phyloP scores from a whole-genome alignment of 1,139 yeast genomes.

The Pichiaceae sp. region DNA sequence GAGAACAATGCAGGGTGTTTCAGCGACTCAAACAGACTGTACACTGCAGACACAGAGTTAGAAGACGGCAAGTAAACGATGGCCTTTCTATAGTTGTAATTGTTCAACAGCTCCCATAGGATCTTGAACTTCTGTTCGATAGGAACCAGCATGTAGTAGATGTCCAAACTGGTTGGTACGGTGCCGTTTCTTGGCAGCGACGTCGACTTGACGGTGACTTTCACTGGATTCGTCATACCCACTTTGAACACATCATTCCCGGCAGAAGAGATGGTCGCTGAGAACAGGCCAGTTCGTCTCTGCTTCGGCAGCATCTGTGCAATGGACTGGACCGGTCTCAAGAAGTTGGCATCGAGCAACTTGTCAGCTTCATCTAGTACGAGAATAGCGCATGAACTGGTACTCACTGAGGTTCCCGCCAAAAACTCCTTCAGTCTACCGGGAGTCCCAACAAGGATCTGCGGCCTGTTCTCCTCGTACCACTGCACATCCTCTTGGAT shows the following conservation, averaged over 20 bases:
- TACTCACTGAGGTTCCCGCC: slow-evolving; percentile 38
- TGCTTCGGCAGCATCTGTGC: slow-evolving; percentile 73
- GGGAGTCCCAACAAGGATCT: slow-evolving; percentile 84
- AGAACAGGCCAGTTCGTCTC: slow-evolving; percentile 85
- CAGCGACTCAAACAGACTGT: slow-evolving; percentile 41
- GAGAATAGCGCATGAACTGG: slow-evolving; percentile 58
- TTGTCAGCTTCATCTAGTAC: slow-evolving; percentile 93
- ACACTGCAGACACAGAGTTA: slow-evolving; percentile 68
- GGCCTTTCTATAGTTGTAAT: slow-evolving; percentile 57
- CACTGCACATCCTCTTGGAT: slow-evolving; percentile 67
- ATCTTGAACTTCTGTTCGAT: slow-evolving; percentile 56
- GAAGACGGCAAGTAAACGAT: slow-evolving; percentile 94
- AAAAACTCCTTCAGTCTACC: slow-evolving; percentile 81
- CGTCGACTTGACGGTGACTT: slow-evolving; percentile 59
- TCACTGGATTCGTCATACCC: slow-evolving; percentile 87
- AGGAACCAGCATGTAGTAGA: slow-evolving; percentile 52
- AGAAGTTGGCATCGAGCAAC: slow-evolving; percentile 72
- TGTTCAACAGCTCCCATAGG: slow-evolving; percentile 45
- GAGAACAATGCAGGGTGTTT: slow-evolving; percentile 39
- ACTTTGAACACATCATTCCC: slow-evolving; percentile 61
- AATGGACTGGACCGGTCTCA: slow-evolving; percentile 57
- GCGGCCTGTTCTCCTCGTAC: slow-evolving; percentile 50
- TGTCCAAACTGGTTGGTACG: slow-evolving; percentile 56
- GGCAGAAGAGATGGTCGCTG: slow-evolving; percentile 84
- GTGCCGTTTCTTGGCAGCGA: slow-evolving; percentile 25